Conservation (phyloP, 2,329 filamentous ascomycete species). For the Thielaviopsis euricoi region DNA sequence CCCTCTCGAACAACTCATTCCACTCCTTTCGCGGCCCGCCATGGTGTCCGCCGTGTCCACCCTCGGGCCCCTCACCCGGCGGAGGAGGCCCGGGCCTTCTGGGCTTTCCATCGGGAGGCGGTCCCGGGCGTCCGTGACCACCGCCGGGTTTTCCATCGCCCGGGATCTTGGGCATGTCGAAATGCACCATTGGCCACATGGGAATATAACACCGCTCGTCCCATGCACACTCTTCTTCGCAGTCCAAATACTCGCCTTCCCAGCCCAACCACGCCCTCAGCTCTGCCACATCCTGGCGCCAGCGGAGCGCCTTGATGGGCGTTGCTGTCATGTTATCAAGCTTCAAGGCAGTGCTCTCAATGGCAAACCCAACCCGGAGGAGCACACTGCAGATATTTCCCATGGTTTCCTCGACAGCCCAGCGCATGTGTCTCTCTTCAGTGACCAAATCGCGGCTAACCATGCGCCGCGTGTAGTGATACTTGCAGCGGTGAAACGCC, state of each 20-base stretch:
- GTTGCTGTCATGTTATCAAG: constrained; percentile 13
- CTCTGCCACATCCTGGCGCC: constrained; percentile 23
- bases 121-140: not conserved
- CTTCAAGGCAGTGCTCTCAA: constrained; percentile 24
- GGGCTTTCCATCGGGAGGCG: not conserved
- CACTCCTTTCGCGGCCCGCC: not conserved
- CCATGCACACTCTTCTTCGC: constrained; percentile 23
- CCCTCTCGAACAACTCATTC: constrained; percentile 9
- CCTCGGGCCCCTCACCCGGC: constrained; percentile 1
- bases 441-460: constrained; percentile 17
- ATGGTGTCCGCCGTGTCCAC: not conserved
- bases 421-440: constrained; percentile 23
- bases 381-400: constrained; percentile 25
- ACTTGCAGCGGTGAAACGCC: constrained; percentile 25
- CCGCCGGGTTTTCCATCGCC: constrained; percentile 11
- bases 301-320: constrained; percentile 12
- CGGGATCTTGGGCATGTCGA: constrained; percentile 7
- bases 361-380: constrained; percentile 25
- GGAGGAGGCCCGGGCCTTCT: constrained; percentile 2
- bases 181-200: constrained; percentile 29
- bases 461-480: constrained; percentile 24
- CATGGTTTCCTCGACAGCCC: constrained; percentile 25
- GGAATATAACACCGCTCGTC: constrained; percentile 32
- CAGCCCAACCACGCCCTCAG: constrained; percentile 34
- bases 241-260: constrained; percentile 28